Base-by-base conservation (phyloP, 1,139 yeast species). In the Sugiyamaella grinbergsii region DNA sequence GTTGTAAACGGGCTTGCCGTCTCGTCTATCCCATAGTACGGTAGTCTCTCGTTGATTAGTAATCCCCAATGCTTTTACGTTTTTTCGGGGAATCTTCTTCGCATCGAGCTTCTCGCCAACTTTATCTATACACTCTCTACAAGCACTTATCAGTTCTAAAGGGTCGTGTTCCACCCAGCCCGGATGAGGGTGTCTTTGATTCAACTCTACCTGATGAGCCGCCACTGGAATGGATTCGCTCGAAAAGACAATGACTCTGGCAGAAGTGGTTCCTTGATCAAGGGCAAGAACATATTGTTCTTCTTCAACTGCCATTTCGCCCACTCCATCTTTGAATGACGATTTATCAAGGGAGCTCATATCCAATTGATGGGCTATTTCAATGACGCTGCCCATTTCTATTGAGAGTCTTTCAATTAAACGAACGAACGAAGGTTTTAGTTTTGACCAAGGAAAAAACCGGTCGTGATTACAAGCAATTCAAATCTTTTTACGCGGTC, bases 31-130 rank as follows among this genome's bases (percentile, higher is more conserved):
- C 97, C 97, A 91, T 48, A 91, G 84, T 53, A 91, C 80, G 28
- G 96, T 85, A 42, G 98, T 90, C 71, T 91, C 97, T 67, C 98
- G 81, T 93, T 91, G 94, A 71, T 90, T 91, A 54, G 97, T 94
- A 62, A 91, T 81, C 42, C 97, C 96, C 60, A 91, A 78, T 16
- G 69, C 72, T 56, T 65, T 64, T 49, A 72, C 69, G 47, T 62
- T 59, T 26, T 56, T 55, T 20, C 63, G 56, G 22, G 58, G 56
- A 49, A 69, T 62, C 38, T 66, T 66, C 54, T 64, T 63, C 10
- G 52, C 58, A 29, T 58, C 57, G 44, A 72, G 63, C 50, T 69
- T 62, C 42, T 58, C 56, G 24, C 64, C 67, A 10, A 72, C 74
- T 39, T 65, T 62, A 23, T 62, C 60, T 47, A 73, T 56, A 51